These are phyloP conservation scores for Apiospora phragmitis DNA, from an alignment of 2,329 filamentous ascomycete species.

Conservation along the genomic window DNA sequence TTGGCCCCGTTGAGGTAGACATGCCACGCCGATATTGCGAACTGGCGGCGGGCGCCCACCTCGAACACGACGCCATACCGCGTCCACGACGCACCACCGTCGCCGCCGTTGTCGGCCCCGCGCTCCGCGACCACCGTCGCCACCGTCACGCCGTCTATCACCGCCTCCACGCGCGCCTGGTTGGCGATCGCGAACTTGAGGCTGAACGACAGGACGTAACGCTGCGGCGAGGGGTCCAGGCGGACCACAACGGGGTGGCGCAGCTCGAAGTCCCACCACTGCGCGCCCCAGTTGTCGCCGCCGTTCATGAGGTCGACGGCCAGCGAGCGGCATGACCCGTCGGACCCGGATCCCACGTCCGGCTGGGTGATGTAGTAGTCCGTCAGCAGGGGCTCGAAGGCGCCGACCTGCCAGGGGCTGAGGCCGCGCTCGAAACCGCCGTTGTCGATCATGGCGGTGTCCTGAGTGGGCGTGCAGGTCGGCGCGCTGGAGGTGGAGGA, in stretches of 20 bases:
- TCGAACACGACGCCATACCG: not conserved
- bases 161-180: not conserved
- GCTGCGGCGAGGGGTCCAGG: not conserved
- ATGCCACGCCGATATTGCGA: not conserved
- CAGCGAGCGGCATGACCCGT: not conserved
- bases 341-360: not conserved
- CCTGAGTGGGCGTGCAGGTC: not conserved
- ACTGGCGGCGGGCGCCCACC: not conserved
- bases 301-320: not conserved
- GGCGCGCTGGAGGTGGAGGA: not conserved
- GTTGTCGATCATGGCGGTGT: not conserved
- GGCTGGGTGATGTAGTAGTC: constrained; percentile 3
- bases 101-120: not conserved
- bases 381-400: not conserved
- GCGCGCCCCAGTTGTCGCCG: not conserved
- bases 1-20: constrained; percentile 8
- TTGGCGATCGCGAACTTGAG: not conserved
- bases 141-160: not conserved
- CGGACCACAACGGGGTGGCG: not conserved
- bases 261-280: not conserved
- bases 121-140: constrained; percentile 9
- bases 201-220: not conserved
- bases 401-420: not conserved
- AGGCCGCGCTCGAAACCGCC: constrained; percentile 1
- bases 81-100: not conserved